Evolutionary conservation across 169 alveolate genomes (phyloP).

Genomic region (Eimeria necatrix): DNA sequence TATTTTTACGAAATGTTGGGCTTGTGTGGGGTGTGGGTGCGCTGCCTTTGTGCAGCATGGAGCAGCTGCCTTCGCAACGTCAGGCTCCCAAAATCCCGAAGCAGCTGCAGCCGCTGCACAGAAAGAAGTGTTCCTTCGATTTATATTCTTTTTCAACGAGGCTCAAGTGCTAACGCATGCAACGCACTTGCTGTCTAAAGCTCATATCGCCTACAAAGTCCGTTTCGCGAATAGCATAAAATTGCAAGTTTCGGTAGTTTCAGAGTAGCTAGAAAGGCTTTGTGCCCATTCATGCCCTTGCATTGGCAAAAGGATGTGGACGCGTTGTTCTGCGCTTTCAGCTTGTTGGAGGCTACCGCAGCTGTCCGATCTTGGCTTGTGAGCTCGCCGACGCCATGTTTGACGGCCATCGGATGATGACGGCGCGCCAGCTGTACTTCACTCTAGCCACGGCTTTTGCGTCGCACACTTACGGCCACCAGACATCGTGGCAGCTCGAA

Average conservation of each 20-base stretch:
- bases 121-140: slow-evolving; percentile 78
- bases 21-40: background rate
- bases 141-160: slow-evolving; percentile 72
- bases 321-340: slow-evolving; percentile 37
- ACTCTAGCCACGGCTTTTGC: slow-evolving; percentile 76
- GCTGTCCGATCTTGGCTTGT: slow-evolving; percentile 79
- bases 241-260: background rate
- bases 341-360: slow-evolving; percentile 75
- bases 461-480: slow-evolving; percentile 31
- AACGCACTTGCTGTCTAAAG: slow-evolving; percentile 77
- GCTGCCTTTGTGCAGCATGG: slow-evolving; percentile 74
- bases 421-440: slow-evolving; percentile 81
- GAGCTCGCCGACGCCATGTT: slow-evolving; percentile 81
- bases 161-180: slow-evolving; percentile 79
- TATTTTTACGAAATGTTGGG: no score
- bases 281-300: no score
- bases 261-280: no score
- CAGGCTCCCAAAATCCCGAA: slow-evolving; percentile 44
- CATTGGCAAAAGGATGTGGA: no score
- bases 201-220: slow-evolving; percentile 70
- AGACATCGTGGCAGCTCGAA: slow-evolving; percentile 68
- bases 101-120: slow-evolving; percentile 79
- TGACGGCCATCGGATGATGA: slow-evolving; percentile 75
- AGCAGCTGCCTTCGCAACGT: slow-evolving; percentile 64
- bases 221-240: background rate